Evolutionary conservation across 2,329 filamentous ascomycete genomes (phyloP).

Genomic region (Colletotrichum sidae): DNA sequence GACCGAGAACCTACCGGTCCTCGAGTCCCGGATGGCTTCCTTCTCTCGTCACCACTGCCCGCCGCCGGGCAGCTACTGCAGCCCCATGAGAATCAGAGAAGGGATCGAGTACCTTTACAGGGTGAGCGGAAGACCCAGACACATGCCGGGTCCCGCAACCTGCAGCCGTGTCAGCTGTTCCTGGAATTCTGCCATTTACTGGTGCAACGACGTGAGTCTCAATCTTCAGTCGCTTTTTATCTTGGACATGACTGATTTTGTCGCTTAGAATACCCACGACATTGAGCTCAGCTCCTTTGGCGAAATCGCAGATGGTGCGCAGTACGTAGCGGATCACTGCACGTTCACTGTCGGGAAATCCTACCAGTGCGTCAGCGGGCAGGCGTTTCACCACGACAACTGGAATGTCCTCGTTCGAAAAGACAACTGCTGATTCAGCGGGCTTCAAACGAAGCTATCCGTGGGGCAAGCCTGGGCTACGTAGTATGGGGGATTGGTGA

Average conservation of each 20-base stretch:
- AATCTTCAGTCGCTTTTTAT: neutral
- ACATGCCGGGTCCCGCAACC: constrained; percentile 31
- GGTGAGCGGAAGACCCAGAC: constrained; percentile 31
- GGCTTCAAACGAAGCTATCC: no score
- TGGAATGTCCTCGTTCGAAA: constrained; percentile 11
- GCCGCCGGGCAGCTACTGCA: no score
- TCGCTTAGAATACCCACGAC: no score
- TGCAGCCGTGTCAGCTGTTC: constrained; percentile 40
- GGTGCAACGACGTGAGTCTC: constrained; percentile 42
- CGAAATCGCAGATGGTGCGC: constrained; percentile 23
- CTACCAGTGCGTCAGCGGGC: neutral
- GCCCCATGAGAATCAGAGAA: no score
- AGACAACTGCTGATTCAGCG: neutral
- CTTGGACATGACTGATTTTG: no score
- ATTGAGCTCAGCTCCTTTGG: constrained; percentile 6
- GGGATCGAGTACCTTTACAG: constrained; percentile 34
- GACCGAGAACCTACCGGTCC: no score
- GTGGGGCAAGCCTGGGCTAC: no score
- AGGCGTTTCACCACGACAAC: constrained; percentile 11
- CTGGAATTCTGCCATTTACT: constrained; percentile 37
- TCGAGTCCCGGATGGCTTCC: no score
- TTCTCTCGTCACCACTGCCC: no score
- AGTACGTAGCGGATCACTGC: neutral
- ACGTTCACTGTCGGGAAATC: neutral
- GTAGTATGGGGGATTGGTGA: no score